These are phyloP conservation scores for Pelargonium fulgidum DNA, from an alignment of 441 rosid species.

Conservation along the genomic window DNA sequence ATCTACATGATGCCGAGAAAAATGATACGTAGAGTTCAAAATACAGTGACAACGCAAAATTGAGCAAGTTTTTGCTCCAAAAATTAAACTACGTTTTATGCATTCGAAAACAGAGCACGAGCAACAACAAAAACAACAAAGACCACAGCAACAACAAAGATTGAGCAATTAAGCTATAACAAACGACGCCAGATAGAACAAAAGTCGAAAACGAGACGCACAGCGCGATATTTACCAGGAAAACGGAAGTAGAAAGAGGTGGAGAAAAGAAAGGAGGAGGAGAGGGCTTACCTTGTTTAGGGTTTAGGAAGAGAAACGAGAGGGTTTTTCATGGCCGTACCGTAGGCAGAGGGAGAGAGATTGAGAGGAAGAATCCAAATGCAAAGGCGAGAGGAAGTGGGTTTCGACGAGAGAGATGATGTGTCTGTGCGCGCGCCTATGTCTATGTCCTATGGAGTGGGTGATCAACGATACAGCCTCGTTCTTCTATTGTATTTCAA, in stretches of 20 bases:
- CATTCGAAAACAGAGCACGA: slow-evolving; percentile 1
- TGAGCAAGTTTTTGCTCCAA: background rate
- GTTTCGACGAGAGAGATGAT: background rate
- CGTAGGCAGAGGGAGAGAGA: background rate
- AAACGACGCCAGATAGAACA: background rate
- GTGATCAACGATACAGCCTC: no score
- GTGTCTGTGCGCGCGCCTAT: slow-evolving; percentile 3
- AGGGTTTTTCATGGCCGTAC: background rate
- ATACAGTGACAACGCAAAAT: no score
- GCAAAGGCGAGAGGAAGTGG: background rate
- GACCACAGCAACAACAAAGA: background rate
- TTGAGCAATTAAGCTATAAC: background rate
- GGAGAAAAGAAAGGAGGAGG: background rate
- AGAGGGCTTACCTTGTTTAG: no score
- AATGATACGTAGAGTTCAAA: no score
- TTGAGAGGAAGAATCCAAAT: background rate
- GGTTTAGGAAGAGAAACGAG: background rate
- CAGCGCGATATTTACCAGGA: background rate
- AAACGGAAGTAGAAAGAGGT: background rate
- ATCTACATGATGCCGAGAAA: no score
- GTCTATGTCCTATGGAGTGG: no score
- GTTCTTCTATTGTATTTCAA: no score
- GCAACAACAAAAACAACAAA: background rate
- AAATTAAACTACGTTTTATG: background rate
- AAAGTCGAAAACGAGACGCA: background rate